These are phyloP conservation scores for Phlegmacium glaucopus DNA, from an alignment of 768 basidiomycete genomes.

Conservation along the genomic window DNA sequence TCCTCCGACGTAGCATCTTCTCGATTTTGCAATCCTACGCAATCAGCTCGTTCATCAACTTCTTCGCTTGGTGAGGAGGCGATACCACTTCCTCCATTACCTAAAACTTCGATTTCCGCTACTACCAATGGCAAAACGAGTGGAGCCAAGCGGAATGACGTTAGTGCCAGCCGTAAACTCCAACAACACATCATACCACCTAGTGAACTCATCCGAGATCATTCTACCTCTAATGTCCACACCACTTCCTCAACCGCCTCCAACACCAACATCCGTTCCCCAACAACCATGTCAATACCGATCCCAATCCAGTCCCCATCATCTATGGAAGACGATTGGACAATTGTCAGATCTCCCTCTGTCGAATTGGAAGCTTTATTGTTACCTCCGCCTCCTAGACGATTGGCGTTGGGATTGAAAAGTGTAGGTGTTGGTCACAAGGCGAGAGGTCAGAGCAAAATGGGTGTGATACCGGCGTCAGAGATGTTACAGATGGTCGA, in stretches of 20 bases:
- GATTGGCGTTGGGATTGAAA: no score
- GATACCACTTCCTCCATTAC: constrained; percentile 35
- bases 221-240: not conserved
- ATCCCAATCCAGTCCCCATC: not conserved
- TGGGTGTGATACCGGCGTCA: no score
- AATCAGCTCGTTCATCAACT: constrained; percentile 48
- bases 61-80: constrained; percentile 50
- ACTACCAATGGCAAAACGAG: no score
- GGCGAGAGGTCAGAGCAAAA: no score
- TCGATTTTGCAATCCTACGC: constrained; percentile 43
- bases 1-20: constrained; percentile 56
- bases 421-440: no score
- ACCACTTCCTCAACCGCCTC: not conserved
- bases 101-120: no score
- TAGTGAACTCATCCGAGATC: constrained; percentile 41
- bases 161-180: constrained; percentile 4
- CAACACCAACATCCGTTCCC: not conserved
- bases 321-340: constrained; percentile 27
- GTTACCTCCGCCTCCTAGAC: constrained; percentile 31
- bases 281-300: not conserved
- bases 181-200: constrained; percentile 54
- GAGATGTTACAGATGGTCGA: not conserved
- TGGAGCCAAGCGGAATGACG: no score
- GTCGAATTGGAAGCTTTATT: constrained; percentile 35
- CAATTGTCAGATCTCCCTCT: constrained; percentile 30